These are phyloP conservation scores for Peronospora destructor DNA, from an alignment of 352 stramenopile species.

Conservation along the genomic window DNA sequence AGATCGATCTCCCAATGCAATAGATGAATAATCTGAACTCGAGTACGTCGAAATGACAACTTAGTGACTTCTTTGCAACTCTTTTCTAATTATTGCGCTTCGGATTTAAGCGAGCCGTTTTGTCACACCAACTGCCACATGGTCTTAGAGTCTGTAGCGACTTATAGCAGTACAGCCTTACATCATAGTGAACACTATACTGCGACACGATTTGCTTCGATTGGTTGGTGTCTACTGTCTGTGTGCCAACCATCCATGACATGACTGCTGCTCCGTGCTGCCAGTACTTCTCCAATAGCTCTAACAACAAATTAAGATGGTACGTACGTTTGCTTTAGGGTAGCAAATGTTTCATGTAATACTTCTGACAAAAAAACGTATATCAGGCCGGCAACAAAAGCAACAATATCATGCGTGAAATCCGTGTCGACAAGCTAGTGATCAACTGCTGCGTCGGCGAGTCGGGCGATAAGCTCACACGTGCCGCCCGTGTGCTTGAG, in stretches of 20 bases:
- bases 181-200: background rate
- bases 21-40: too few relatives aligned
- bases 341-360: background rate
- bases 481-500: conserved; percentile 97
- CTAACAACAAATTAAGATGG: conserved; percentile 40
- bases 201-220: background rate
- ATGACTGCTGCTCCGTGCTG: background rate
- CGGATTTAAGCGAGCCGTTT: background rate
- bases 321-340: conserved; percentile 10
- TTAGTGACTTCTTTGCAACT: too few relatives aligned
- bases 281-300: conserved; percentile 45
- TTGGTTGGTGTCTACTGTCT: background rate
- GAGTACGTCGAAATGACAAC: too few relatives aligned
- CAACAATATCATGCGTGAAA: conserved; percentile 97
- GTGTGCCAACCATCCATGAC: background rate
- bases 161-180: background rate
- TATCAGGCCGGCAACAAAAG: conserved; percentile 65
- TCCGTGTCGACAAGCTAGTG: conserved; percentile 99
- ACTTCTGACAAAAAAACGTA: background rate
- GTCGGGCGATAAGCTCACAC: conserved; percentile 97
- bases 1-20: too few relatives aligned
- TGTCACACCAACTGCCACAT: background rate
- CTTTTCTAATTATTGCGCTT: too few relatives aligned
- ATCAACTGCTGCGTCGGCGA: conserved; percentile 99
- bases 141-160: background rate